phyloP scores from a whole-genome alignment of 371 early-diverging fungal genomes.

The Nosema bombycis region DNA sequence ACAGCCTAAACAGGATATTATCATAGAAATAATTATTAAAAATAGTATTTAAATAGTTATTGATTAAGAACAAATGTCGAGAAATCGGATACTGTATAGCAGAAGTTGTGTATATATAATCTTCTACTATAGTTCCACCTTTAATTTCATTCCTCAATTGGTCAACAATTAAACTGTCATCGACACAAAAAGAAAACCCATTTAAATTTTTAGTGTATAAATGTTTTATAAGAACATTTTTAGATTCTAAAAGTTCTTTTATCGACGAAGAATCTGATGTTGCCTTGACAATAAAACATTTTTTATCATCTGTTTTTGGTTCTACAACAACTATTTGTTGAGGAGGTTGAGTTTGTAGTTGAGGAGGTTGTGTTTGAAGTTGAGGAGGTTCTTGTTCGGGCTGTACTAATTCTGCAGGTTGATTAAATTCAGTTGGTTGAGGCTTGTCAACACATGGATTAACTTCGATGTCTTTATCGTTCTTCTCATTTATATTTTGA shows the following conservation, averaged over 20 bases:
- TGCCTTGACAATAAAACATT: neutral
- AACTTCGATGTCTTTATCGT: too few species aligned
- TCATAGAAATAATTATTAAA: slow-evolving; percentile 56
- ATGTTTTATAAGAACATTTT: neutral
- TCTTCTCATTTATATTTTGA: too few species aligned
- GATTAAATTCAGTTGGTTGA: too few species aligned
- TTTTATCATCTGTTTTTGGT: too few species aligned
- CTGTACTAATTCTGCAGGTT: too few species aligned
- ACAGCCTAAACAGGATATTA: slow-evolving; percentile 39
- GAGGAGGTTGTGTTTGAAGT: too few species aligned
- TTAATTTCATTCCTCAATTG: neutral
- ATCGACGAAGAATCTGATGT: neutral
- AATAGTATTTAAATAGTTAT: slow-evolving; percentile 40
- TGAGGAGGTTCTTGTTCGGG: too few species aligned
- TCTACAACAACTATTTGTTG: too few species aligned
- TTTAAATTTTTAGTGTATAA: neutral
- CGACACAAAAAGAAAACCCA: slow-evolving; percentile 1
- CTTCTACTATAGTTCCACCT: slow-evolving; percentile 30
- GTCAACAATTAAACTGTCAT: neutral
- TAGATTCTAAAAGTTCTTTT: neutral
- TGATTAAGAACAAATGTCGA: slow-evolving; percentile 48
- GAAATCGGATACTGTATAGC: slow-evolving; percentile 36
- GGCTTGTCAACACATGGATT: too few species aligned
- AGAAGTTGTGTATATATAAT: slow-evolving; percentile 24
- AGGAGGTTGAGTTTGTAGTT: too few species aligned